A percentile compares a stretch with the other conserved stretches of the same genome.
Conservation (phyloP, 202 grass and related monocot species). For the Sporobolus alterniflorus region DNA sequence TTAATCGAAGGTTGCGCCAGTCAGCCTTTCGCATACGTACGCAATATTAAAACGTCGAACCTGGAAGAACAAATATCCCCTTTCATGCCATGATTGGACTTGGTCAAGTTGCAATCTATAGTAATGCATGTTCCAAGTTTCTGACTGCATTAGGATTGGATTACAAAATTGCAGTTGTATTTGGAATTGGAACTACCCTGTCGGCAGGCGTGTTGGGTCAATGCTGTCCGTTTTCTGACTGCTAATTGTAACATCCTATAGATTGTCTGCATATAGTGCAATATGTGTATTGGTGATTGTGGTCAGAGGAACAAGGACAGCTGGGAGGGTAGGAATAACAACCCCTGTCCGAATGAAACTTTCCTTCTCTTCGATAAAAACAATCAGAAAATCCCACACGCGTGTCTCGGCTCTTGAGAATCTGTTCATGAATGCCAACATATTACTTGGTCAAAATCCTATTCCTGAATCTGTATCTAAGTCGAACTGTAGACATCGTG, state of each 20-base stretch:
- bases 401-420: too few species aligned
- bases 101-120: background rate
- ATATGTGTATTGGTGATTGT: background rate
- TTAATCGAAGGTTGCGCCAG: background rate
- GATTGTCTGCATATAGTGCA: background rate
- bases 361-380: too few species aligned
- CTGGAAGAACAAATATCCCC: background rate
- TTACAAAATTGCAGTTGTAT: background rate
- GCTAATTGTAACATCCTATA: background rate
- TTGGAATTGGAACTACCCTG: too few species aligned
- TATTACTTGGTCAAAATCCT: too few species aligned
- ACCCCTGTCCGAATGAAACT: too few species aligned
- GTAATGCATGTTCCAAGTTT: background rate
- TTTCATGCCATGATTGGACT: background rate
- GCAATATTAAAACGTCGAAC: slow-evolving; percentile 14
- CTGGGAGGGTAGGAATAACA: background rate
- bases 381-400: too few species aligned
- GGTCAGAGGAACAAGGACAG: background rate
- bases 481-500: too few species aligned
- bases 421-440: too few species aligned
- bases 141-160: background rate
- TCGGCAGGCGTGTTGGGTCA: too few species aligned
- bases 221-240: background rate
- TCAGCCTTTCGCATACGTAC: slow-evolving; percentile 1
- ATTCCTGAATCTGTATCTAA: too few species aligned